These are phyloP conservation scores for Circinella minor DNA, from an alignment of 371 early-diverging fungal genomes.

Conservation along the genomic window DNA sequence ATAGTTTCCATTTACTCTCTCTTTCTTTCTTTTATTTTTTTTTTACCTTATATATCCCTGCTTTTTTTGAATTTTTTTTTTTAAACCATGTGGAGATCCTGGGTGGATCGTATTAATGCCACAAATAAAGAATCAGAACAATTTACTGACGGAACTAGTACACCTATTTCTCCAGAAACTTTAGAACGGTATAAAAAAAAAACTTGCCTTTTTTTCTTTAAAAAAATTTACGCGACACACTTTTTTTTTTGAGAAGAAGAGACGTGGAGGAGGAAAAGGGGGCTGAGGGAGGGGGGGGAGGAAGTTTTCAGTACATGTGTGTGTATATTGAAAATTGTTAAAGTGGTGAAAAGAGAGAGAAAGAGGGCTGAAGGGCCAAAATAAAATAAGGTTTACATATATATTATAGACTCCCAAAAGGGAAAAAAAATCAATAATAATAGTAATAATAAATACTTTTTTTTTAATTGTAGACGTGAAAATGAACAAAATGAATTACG, in stretches of 20 bases:
- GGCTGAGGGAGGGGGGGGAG: neutral
- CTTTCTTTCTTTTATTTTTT: neutral
- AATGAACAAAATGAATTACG: conserved; percentile 28
- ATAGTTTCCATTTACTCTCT: neutral
- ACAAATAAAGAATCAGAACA: conserved; percentile 20
- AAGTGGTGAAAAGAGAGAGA: neutral
- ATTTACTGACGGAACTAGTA: neutral
- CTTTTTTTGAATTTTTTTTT: neutral
- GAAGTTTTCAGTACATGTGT: too few species aligned
- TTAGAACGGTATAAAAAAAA: conserved; percentile 23
- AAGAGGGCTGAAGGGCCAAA: too few species aligned
- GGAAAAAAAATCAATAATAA: too few species aligned
- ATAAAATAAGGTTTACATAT: too few species aligned
- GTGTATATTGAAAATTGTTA: too few species aligned
- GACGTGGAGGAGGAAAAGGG: neutral
- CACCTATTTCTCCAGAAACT: conserved; percentile 23
- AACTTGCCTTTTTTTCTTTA: too few species aligned
- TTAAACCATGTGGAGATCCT: conserved; percentile 47
- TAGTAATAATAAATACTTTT: conserved; percentile 3
- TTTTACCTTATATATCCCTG: conserved; percentile 3
- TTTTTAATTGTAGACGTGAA: conserved; percentile 27
- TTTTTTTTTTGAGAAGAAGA: neutral
- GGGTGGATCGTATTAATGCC: conserved; percentile 55
- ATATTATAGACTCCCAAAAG: too few species aligned
- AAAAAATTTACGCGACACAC: conserved; percentile 1